Percentiles rank a stretch among this genome's conserved stretches.
Conservation (phyloP, 352 stramenopile genomes). For the Phytophthora quininea region DNA sequence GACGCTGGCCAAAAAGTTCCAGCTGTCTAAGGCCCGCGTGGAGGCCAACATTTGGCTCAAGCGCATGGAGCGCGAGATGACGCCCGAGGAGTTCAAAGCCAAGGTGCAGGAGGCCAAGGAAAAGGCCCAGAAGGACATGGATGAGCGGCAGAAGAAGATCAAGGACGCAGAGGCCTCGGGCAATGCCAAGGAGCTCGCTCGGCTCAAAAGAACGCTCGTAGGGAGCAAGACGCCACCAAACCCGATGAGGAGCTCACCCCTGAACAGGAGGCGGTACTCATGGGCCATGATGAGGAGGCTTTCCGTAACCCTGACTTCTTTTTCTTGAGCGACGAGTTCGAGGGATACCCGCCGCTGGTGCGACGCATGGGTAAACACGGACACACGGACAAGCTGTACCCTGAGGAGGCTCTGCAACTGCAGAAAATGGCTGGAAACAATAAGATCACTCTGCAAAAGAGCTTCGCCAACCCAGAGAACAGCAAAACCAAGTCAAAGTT, state of each 20-base stretch:
- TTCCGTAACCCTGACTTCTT: constrained; percentile 89
- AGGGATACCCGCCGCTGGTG: constrained; percentile 77
- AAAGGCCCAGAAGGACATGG: constrained; percentile 37
- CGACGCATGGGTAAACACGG: constrained; percentile 84
- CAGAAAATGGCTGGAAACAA: constrained; percentile 79
- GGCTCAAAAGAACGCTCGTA: constrained; percentile 64
- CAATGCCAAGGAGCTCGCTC: constrained; percentile 62
- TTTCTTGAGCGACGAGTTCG: constrained; percentile 85
- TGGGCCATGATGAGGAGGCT: constrained; percentile 69
- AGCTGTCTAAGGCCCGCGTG: constrained; percentile 74
- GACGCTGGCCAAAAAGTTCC: constrained; percentile 82
- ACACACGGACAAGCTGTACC: constrained; percentile 80
- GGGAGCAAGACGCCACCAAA: constrained; percentile 47
- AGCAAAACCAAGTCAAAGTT: constrained; percentile 64
- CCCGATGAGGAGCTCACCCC: constrained; percentile 63
- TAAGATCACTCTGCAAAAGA: constrained; percentile 72
- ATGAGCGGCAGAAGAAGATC: constrained; percentile 54
- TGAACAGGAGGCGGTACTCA: constrained; percentile 58
- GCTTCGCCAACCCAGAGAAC: constrained; percentile 70
- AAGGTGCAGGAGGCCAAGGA: constrained; percentile 72
- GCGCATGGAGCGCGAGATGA: constrained; percentile 64
- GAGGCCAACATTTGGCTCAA: constrained; percentile 86
- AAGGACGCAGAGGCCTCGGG: constrained; percentile 48
- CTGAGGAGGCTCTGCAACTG: constrained; percentile 76
- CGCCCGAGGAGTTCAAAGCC: constrained; percentile 58